Evolutionary conservation across 2,329 filamentous ascomycete species (phyloP), one percentile per base, ranked within the genome.

Genomic region (Pestalotiopsis sp.): DNA sequence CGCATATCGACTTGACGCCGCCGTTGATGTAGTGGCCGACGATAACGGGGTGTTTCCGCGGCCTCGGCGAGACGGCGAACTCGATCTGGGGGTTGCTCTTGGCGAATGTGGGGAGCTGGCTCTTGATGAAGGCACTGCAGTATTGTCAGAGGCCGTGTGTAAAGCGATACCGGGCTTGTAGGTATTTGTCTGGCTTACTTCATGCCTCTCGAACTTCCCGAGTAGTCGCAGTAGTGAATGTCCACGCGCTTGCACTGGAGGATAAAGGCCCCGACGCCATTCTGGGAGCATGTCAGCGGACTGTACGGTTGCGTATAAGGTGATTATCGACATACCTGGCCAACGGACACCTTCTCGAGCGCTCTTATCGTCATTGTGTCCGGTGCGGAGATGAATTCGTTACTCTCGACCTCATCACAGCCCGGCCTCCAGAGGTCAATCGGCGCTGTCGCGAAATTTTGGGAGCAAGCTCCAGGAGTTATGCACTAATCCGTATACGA

Each of bases 141-240:
- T 68, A 63, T 0, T 12, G 23, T 17, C 31, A 49, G 45, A 36
- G 12, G 14, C 31, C 20, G 17, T 13, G 6, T 17, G 38, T 25
- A 58, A 58, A n/a, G 49, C 7, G 1, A 2, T 2, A 17, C 27
- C 31, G 23, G 23, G n/a, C 14, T 25, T 36, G 5, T 17, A n/a
- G 61, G 4, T 17, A 17, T 7, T 13, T 14, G 20, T 11, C 4
- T 17, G 27, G 36, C 87, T 72, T 86, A 96, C 93, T 97, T 96
- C 94, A 98, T 98, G 78, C 96, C 96, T 77, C 85, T 90, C 49
- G 95, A 98, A 81, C 93, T 97, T 72, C 95, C 96, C 68, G 93
- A 93, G 89, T 92, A 95, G 87, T 98, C 94, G 86, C 96, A 98
- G 85, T 97, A 99, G 84, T 97, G 93, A 78, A 99, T 93, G 81